These are phyloP conservation scores for Chrysanthemum lavandulifolium DNA, from an alignment of 129 eudicot genomes.

Conservation along the genomic window DNA sequence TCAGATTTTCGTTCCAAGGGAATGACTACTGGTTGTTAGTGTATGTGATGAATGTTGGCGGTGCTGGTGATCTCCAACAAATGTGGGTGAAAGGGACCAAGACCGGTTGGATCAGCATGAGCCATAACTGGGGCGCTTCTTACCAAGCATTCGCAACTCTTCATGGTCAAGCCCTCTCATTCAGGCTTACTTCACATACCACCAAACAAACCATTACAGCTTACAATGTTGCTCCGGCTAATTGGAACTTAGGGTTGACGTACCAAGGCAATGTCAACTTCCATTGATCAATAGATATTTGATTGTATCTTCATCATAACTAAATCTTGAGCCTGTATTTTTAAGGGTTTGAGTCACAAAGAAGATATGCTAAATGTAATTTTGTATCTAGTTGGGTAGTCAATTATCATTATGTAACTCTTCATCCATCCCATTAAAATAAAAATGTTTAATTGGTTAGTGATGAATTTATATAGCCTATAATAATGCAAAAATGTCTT, in stretches of 20 bases:
- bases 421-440: slow-evolving; percentile 24
- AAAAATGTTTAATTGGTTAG: slow-evolving; percentile 15
- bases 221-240: slow-evolving; percentile 65
- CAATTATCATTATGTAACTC: not conserved
- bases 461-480: slow-evolving; percentile 5
- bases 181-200: slow-evolving; percentile 56
- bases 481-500: not conserved
- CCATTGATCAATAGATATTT: slow-evolving; percentile 30
- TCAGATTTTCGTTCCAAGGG: slow-evolving; percentile 54
- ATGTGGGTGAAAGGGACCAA: slow-evolving; percentile 84
- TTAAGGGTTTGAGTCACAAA: too few species aligned
- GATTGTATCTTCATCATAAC: too few species aligned
- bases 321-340: too few species aligned
- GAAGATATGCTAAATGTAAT: not conserved
- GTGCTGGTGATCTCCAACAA: slow-evolving; percentile 57
- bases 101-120: slow-evolving; percentile 78
- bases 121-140: slow-evolving; percentile 92
- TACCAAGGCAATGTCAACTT: slow-evolving; percentile 56
- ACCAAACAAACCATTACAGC: slow-evolving; percentile 56
- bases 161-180: slow-evolving; percentile 71
- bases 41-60: slow-evolving; percentile 75
- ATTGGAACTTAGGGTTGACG: slow-evolving; percentile 64
- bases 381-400: not conserved
- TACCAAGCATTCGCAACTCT: slow-evolving; percentile 74
- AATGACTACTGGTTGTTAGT: slow-evolving; percentile 76